phyloP scores from a whole-genome alignment of 495 filamentous ascomycete genomes.

The Trichoderma erinaceum region DNA sequence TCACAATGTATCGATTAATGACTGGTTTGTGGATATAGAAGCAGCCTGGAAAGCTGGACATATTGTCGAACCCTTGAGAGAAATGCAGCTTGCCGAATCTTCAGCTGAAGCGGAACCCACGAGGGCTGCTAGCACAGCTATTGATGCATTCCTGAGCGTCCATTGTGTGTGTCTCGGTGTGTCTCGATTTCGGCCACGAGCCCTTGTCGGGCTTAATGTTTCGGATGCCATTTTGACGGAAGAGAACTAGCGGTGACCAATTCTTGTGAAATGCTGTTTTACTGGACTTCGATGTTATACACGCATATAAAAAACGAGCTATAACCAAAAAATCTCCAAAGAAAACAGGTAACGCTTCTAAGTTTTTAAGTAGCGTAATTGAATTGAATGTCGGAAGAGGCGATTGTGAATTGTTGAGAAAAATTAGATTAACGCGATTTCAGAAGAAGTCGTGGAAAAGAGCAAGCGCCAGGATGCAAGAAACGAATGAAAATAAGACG shows the following conservation, averaged over 20 bases:
- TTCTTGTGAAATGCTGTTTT: background rate
- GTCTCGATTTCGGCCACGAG: background rate
- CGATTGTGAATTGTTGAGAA: background rate
- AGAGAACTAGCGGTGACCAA: background rate
- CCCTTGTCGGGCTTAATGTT: background rate
- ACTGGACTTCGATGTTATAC: background rate
- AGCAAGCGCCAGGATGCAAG: conserved; percentile 1
- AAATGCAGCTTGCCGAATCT: conserved; percentile 51
- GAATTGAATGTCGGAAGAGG: conserved; percentile 3
- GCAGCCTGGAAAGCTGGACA: conserved; percentile 81
- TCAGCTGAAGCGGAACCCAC: background rate
- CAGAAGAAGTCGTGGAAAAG: background rate
- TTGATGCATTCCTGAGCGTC: conserved; percentile 12
- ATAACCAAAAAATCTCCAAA: background rate
- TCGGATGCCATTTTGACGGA: background rate
- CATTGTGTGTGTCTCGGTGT: conserved; percentile 8
- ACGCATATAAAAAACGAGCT: background rate
- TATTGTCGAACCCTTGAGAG: conserved; percentile 67
- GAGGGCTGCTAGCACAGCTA: background rate
- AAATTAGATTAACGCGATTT: conserved; percentile 9
- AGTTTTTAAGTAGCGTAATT: background rate
- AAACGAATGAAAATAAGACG: conserved; percentile 1
- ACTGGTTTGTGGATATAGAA: conserved; percentile 68
- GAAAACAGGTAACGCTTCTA: background rate
- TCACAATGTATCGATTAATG: conserved; percentile 68